Conservation (phyloP, 225 moss, liverwort and hornwort species). For the Straminergon stramineum region DNA sequence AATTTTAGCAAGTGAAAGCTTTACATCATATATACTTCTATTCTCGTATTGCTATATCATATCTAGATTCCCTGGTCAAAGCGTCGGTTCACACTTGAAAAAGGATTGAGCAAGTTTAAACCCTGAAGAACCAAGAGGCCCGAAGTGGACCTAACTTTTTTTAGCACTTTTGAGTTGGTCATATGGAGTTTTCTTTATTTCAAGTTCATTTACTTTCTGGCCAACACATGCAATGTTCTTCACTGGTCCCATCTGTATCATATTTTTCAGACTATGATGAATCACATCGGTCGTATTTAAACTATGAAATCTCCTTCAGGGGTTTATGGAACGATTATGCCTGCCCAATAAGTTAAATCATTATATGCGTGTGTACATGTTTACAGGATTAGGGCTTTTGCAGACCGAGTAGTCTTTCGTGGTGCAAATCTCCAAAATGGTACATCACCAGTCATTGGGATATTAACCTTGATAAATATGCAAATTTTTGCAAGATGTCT, state of each 20-base stretch:
- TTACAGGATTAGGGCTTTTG: slow-evolving; percentile 64
- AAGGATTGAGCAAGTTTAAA: neutral
- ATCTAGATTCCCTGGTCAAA: neutral
- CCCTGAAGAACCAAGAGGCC: neutral
- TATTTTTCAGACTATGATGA: neutral
- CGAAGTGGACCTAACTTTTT: neutral
- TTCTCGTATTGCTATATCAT: neutral
- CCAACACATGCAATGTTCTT: neutral
- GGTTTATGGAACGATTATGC: neutral
- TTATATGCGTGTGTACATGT: neutral
- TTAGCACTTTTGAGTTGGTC: no score
- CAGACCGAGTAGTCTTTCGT: slow-evolving; percentile 75
- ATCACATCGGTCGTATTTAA: neutral
- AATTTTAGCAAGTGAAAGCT: neutral
- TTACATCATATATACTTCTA: neutral
- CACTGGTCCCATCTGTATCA: neutral
- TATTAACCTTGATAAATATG: neutral
- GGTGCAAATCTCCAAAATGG: slow-evolving; percentile 67
- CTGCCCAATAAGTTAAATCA: neutral
- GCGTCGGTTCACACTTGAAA: neutral
- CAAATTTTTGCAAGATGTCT: neutral
- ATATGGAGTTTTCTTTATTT: neutral
- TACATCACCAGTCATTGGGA: neutral
- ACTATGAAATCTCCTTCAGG: neutral
- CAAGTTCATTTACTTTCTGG: neutral